Evolutionary conservation across 2,329 filamentous ascomycete genomes (phyloP).

Genomic region (Aspergillus thermomutatus): DNA sequence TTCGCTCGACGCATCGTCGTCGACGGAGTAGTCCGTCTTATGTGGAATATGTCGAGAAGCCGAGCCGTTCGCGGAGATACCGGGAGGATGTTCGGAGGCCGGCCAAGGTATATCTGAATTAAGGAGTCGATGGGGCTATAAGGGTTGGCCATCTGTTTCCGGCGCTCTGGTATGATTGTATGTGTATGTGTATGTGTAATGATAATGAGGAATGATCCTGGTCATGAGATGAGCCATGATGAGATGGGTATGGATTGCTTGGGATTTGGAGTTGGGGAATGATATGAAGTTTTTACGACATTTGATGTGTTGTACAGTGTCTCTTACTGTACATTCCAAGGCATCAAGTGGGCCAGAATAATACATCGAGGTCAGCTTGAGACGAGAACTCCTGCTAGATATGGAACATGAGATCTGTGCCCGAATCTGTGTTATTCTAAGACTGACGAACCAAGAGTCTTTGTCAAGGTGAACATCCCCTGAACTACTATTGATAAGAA

Average conservation of each 20-base stretch:
- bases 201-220: background rate
- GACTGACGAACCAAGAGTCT: too few species aligned
- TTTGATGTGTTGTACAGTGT: too few species aligned
- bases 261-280: background rate
- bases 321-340: background rate
- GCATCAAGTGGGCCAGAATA: background rate
- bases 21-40: slow-evolving; percentile 24
- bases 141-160: too few species aligned
- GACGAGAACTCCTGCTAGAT: too few species aligned
- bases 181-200: background rate
- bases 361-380: too few species aligned
- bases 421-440: too few species aligned
- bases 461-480: too few species aligned
- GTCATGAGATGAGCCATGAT: background rate
- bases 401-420: background rate
- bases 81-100: slow-evolving; percentile 31
- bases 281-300: background rate
- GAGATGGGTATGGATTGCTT: background rate
- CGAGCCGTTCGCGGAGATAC: slow-evolving; percentile 21
- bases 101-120: slow-evolving; percentile 35
- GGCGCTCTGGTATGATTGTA: background rate
- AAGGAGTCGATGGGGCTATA: too few species aligned
- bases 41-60: slow-evolving; percentile 33
- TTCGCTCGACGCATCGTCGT: slow-evolving; percentile 18
- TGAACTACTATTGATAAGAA: too few species aligned